These are phyloP conservation scores for Nicotiana obtusifolia DNA, from an alignment of 257 asterid species.

Conservation along the genomic window DNA sequence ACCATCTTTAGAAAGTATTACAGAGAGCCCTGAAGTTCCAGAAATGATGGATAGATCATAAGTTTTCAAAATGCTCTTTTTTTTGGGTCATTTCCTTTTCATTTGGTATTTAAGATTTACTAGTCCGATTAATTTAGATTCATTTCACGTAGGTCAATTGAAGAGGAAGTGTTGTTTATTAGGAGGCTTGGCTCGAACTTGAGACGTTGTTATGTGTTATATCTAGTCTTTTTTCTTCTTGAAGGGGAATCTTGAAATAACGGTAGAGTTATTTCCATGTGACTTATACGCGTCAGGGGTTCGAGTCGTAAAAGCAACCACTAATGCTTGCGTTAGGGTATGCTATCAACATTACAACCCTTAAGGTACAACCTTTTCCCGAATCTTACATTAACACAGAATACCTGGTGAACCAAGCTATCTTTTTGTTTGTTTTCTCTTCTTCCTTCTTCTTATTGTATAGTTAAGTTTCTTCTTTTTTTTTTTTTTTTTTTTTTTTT, in stretches of 20 bases:
- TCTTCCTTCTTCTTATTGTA: background rate
- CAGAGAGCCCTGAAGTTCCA: slow-evolving; percentile 49
- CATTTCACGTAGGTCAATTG: rapidly evolving
- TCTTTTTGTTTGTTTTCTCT: too few species aligned
- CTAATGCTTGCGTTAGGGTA: too few species aligned
- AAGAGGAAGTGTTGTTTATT: background rate
- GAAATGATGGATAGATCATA: slow-evolving; percentile 27
- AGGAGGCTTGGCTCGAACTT: background rate
- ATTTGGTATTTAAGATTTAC: too few species aligned
- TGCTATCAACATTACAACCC: too few species aligned
- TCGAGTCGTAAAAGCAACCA: too few species aligned
- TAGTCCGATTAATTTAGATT: background rate
- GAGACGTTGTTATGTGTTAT: background rate
- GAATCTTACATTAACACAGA: background rate
- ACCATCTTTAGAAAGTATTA: slow-evolving; percentile 65
- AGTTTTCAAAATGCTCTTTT: background rate
- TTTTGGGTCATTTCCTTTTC: too few species aligned
- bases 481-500: background rate
- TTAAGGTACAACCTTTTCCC: too few species aligned
- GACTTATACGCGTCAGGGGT: too few species aligned
- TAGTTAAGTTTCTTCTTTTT: background rate
- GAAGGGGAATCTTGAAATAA: too few species aligned
- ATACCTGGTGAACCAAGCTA: too few species aligned
- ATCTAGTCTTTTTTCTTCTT: too few species aligned
- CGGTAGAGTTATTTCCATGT: too few species aligned